These are phyloP conservation scores for Marchantia polymorpha DNA, from an alignment of 225 moss, liverwort and hornwort genomes.

Conservation along the genomic window DNA sequence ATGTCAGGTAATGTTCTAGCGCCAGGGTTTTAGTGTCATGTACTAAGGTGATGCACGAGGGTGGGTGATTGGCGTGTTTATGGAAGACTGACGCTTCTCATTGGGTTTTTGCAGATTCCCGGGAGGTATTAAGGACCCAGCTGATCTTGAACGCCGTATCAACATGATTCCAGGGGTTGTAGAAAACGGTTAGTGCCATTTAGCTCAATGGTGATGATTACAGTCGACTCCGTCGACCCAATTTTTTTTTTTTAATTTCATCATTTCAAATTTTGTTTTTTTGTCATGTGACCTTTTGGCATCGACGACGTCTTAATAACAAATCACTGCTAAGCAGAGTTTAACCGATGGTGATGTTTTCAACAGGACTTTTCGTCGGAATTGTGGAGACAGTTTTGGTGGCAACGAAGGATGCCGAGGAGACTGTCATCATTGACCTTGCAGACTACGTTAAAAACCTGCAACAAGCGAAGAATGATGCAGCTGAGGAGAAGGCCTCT, in stretches of 20 bases:
- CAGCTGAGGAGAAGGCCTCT: background rate
- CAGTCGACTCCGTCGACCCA: too few relatives aligned
- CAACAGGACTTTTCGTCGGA: slow-evolving; percentile 65
- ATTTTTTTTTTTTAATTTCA: too few relatives aligned
- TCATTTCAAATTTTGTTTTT: too few relatives aligned
- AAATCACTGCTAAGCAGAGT: too few relatives aligned
- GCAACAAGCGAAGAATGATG: slow-evolving; percentile 60
- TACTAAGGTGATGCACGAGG: background rate
- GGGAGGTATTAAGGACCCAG: slow-evolving; percentile 68
- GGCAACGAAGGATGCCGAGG: slow-evolving; percentile 73
- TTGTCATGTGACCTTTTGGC: too few relatives aligned
- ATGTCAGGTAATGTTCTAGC: slow-evolving; percentile 51
- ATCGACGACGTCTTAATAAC: background rate
- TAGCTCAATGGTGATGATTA: background rate
- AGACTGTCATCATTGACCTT: slow-evolving; percentile 78
- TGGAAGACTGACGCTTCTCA: background rate
- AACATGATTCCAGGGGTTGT: slow-evolving; percentile 92
- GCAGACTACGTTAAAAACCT: slow-evolving; percentile 82
- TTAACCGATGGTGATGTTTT: background rate
- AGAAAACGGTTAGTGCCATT: slow-evolving; percentile 58
- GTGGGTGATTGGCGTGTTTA: background rate
- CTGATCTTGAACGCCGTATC: slow-evolving; percentile 61
- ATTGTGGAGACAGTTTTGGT: slow-evolving; percentile 75
- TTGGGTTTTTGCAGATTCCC: slow-evolving; percentile 47
- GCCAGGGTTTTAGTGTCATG: too few relatives aligned